Evolutionary conservation across 371 early-diverging fungal genomes (phyloP).

Genomic region (Parasitella parasitica): DNA sequence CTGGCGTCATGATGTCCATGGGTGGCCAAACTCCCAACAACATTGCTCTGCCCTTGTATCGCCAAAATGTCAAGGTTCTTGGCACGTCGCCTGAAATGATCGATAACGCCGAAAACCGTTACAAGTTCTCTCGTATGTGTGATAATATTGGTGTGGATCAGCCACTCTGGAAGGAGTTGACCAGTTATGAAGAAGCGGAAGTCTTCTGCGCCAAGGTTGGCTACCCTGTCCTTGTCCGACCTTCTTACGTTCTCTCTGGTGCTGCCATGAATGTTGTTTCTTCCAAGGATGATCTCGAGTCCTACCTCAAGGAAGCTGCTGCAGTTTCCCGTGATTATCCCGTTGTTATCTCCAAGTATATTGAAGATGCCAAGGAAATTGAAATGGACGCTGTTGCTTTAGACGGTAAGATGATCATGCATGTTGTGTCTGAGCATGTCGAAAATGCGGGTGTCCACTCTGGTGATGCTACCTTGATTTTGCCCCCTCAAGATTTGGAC

Average conservation of each 20-base stretch:
- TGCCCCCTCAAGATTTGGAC: conserved; percentile 91
- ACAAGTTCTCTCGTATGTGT: conserved; percentile 93
- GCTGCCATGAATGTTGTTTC: conserved; percentile 96
- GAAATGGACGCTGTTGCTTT: conserved; percentile 95
- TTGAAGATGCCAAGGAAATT: conserved; percentile 94
- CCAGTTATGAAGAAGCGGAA: conserved; percentile 79
- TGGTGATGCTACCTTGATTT: conserved; percentile 93
- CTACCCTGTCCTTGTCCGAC: conserved; percentile 93
- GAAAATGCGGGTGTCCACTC: conserved; percentile 98
- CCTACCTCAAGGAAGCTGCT: conserved; percentile 82
- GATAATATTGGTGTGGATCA: conserved; percentile 95
- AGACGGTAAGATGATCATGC: conserved; percentile 85
- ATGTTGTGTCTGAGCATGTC: conserved; percentile 92
- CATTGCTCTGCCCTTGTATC: conserved; percentile 85
- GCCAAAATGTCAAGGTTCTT: conserved; percentile 84
- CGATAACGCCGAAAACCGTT: conserved; percentile 92
- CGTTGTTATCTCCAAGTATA: conserved; percentile 95
- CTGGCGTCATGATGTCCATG: conserved; percentile 88
- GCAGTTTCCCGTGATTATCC: conserved; percentile 91
- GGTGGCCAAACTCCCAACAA: conserved; percentile 98
- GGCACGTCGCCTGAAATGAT: conserved; percentile 94
- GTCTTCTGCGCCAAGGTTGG: conserved; percentile 83
- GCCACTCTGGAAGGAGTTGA: conserved; percentile 93
- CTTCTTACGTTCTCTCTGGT: conserved; percentile 94
- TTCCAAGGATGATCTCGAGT: conserved; percentile 73